These are phyloP conservation scores for Pelargonium fulgidum DNA, from an alignment of 441 rosid genomes.

Conservation along the genomic window DNA sequence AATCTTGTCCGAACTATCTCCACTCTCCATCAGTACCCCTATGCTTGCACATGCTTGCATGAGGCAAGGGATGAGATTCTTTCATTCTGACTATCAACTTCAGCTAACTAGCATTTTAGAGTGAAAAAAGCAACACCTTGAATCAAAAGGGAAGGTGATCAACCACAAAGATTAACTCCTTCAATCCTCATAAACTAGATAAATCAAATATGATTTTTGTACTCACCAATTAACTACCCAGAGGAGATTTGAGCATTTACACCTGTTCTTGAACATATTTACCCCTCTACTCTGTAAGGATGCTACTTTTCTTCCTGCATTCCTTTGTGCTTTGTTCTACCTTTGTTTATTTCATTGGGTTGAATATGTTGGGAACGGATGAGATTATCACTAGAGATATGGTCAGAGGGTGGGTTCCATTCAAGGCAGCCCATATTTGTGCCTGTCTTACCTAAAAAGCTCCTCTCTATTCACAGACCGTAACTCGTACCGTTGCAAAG, in stretches of 20 bases:
- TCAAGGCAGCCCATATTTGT: background rate
- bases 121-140: background rate
- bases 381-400: too few relatives aligned
- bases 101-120: background rate
- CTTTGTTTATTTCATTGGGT: background rate
- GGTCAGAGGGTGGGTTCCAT: background rate
- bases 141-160: background rate
- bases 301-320: background rate
- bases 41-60: background rate
- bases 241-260: too few relatives aligned
- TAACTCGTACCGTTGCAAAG: background rate
- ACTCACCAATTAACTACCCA: background rate
- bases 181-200: background rate
- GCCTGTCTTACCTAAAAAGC: background rate
- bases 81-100: background rate
- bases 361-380: background rate
- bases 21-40: background rate
- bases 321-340: constrained; percentile 5
- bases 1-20: background rate
- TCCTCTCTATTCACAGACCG: background rate
- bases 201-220: background rate
- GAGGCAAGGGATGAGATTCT: background rate
- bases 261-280: too few relatives aligned
- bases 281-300: background rate
- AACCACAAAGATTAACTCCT: background rate